Percentiles rank a stretch among this genome's conserved stretches.
Evolutionary conservation across 2,329 filamentous ascomycete genomes (phyloP).

Genomic region (Aspergillus chevalieri): DNA sequence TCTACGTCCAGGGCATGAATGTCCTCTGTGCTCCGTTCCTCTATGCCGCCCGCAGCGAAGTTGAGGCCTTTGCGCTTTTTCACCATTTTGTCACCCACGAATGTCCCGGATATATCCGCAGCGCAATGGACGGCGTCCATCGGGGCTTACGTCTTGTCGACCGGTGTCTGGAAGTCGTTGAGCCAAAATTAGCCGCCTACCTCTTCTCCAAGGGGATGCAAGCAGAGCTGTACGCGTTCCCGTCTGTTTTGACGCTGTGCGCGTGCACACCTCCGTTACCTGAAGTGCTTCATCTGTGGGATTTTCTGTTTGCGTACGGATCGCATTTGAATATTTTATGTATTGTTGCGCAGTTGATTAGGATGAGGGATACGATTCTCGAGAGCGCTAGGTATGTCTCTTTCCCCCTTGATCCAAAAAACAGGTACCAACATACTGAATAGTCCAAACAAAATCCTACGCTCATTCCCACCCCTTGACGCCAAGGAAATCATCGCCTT

Average conservation of each 20-base stretch:
- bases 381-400: slow-evolving; percentile 67
- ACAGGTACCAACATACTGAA: slow-evolving; percentile 7
- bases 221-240: slow-evolving; percentile 93
- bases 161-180: slow-evolving; percentile 83
- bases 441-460: slow-evolving; percentile 87
- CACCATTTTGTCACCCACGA: slow-evolving; percentile 80
- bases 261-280: slow-evolving; percentile 92
- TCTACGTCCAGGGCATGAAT: slow-evolving; percentile 98
- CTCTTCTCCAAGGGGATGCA: slow-evolving; percentile 80
- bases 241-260: slow-evolving; percentile 87
- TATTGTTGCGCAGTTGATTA: slow-evolving; percentile 88
- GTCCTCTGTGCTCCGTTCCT: slow-evolving; percentile 92
- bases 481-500: slow-evolving; percentile 78
- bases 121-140: slow-evolving; percentile 96
- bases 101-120: slow-evolving; percentile 87
- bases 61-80: slow-evolving; percentile 89
- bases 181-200: slow-evolving; percentile 78
- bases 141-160: slow-evolving; percentile 86
- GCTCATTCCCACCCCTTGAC: slow-evolving; percentile 77
- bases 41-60: slow-evolving; percentile 88
- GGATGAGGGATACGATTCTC: slow-evolving; percentile 78
- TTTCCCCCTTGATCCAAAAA: background rate
- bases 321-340: slow-evolving; percentile 92
- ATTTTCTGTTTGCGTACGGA: slow-evolving; percentile 94
- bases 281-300: slow-evolving; percentile 89